Base-by-base conservation (phyloP, 208 protist species). In the Trypanosoma melophagium region DNA sequence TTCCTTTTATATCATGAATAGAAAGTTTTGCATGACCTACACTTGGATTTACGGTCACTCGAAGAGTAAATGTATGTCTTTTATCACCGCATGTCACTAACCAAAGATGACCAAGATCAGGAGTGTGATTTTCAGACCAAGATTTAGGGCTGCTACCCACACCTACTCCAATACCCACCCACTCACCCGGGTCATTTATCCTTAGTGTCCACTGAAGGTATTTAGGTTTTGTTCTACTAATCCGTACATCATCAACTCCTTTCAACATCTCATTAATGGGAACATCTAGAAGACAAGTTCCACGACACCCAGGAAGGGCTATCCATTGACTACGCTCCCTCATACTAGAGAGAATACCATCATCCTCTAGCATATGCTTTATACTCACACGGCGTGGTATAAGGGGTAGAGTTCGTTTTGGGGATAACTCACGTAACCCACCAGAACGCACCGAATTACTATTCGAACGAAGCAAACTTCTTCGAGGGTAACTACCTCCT, bases 81-180 rank as follows among this genome's bases (percentile, higher is more conserved):
- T 22, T 71, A 21, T 66, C 71, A 8, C 65, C 54, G 19, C 44
- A 58, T 1, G 90, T 83, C 28, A 93, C 81, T 55, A 95, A 87
- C 87, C 90, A 95, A 21, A 95, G 65, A 57, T 95, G 90, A 19
- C 83, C 85, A 25, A 93, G 66, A 67, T 95, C 90, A 44, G 87
- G 89, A 2, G 65, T 76, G 35, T 76, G 61, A 52, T 71, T 79
- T 16, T 66, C 71, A 44, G 80, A 67, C 83, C 83, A 92, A 13
- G 78, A 65, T 2, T 87, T 70, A 19, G 89, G 81, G 14, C 76
- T 80, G 35, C 69, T 76, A 44, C 90, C 90, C 25, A 95, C 90
- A 19, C 90, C 90, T 9, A 93, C 90, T 24, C 90, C 90, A 60
- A 95, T 80, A 54, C 86, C 90, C 0, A 95, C 87, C 90, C 90